Evolutionary conservation across 768 basidiomycete genomes (phyloP).

Genomic region (Hysterangium stoloniferum): DNA sequence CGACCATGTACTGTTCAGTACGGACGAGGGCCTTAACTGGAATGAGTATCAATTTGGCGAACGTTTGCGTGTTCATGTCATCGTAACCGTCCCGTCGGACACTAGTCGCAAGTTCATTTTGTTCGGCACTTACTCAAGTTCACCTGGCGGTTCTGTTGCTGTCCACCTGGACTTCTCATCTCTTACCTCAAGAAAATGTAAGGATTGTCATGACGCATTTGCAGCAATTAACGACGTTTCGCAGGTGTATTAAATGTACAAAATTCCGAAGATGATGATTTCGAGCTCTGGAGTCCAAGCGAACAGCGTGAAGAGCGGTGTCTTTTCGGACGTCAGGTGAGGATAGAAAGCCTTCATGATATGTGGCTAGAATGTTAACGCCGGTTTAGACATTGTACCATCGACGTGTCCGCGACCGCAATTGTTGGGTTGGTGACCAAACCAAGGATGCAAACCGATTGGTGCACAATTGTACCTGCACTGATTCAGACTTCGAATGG

Average conservation of each 20-base stretch:
- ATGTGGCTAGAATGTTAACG: background rate
- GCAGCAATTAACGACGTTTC: background rate
- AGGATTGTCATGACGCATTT: slow-evolving; percentile 22
- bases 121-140: slow-evolving; percentile 52
- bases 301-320: slow-evolving; percentile 83
- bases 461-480: slow-evolving; percentile 68
- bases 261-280: slow-evolving; percentile 81
- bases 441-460: slow-evolving; percentile 44
- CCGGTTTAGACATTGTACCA: slow-evolving; percentile 73
- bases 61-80: slow-evolving; percentile 61
- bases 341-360: slow-evolving; percentile 2
- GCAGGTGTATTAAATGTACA: slow-evolving; percentile 63
- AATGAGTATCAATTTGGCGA: slow-evolving; percentile 81
- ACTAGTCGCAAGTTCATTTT: slow-evolving; percentile 89
- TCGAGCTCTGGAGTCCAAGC: slow-evolving; percentile 95
- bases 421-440: slow-evolving; percentile 78
- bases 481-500: slow-evolving; percentile 87
- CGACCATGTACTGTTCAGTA: slow-evolving; percentile 82
- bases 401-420: slow-evolving; percentile 68
- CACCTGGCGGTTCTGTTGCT: slow-evolving; percentile 43
- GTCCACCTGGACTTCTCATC: slow-evolving; percentile 86
- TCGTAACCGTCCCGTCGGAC: slow-evolving; percentile 85
- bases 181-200: slow-evolving; percentile 70
- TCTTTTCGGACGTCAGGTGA: slow-evolving; percentile 85
- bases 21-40: slow-evolving; percentile 85